Percentiles rank a stretch among this genome's conserved stretches.
phyloP scores from a whole-genome alignment of 139 green algal genomes.

The Nannochloris sp. region DNA sequence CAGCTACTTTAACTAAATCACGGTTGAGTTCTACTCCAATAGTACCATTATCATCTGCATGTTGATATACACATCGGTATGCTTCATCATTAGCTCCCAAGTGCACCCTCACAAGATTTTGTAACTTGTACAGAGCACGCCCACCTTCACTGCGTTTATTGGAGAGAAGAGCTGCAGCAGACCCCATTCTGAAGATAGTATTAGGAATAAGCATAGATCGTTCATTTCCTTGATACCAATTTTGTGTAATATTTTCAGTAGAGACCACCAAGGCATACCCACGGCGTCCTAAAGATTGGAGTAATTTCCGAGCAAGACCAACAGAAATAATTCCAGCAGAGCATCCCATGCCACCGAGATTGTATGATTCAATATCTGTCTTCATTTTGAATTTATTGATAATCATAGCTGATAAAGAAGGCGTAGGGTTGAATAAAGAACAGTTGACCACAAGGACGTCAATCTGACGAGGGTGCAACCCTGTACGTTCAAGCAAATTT shows the following conservation, averaged over 20 bases:
- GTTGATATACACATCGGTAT: slow-evolving; percentile 63
- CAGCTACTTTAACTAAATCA: slow-evolving; percentile 46
- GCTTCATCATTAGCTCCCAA: slow-evolving; percentile 49
- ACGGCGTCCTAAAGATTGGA: slow-evolving; percentile 14
- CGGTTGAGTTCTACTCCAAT: slow-evolving; percentile 51
- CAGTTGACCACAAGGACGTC: slow-evolving; percentile 78
- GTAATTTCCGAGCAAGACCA: slow-evolving; percentile 52
- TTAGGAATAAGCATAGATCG: slow-evolving; percentile 66
- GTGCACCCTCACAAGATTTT: slow-evolving; percentile 59
- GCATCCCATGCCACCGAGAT: slow-evolving; percentile 74
- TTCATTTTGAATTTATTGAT: slow-evolving; percentile 82
- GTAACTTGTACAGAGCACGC: slow-evolving; percentile 65
- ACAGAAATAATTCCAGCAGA: slow-evolving; percentile 74
- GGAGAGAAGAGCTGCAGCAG: slow-evolving; percentile 53
- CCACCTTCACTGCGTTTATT: slow-evolving; percentile 44
- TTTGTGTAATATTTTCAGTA: slow-evolving; percentile 84
- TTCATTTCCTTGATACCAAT: slow-evolving; percentile 85
- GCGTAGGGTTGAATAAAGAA: slow-evolving; percentile 73
- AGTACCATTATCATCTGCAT: slow-evolving; percentile 27
- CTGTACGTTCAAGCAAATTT: slow-evolving; percentile 32
- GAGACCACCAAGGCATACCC: slow-evolving; percentile 62
- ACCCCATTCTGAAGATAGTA: slow-evolving; percentile 54
- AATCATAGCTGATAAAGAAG: slow-evolving; percentile 70
- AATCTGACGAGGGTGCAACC: slow-evolving; percentile 57
- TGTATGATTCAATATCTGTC: slow-evolving; percentile 63